A percentile compares a stretch with the other conserved stretches of the same genome.
Evolutionary conservation across 2,329 filamentous ascomycete genomes (phyloP).

Genomic region (Phaeosphaeriaceae sp.): DNA sequence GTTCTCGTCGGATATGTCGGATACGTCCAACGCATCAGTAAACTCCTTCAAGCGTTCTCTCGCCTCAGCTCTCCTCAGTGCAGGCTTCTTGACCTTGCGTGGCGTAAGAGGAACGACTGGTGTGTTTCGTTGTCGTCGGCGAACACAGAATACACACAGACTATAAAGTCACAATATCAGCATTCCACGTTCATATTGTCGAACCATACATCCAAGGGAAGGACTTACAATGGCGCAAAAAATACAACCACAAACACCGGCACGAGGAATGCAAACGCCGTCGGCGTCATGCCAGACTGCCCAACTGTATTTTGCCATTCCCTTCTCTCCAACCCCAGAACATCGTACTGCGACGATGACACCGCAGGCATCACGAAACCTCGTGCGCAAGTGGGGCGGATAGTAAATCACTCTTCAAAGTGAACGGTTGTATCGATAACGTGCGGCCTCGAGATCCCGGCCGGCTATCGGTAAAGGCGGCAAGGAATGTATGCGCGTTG

Average conservation of each 20-base stretch:
- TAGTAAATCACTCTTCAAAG: background rate
- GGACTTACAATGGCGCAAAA: conserved; percentile 37
- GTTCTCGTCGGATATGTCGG: conserved; percentile 4
- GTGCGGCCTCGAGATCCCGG: background rate
- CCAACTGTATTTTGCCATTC: conserved; percentile 26
- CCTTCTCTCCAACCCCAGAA: conserved; percentile 11
- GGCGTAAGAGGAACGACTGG: conserved; percentile 2
- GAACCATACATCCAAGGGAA: too few relatives aligned
- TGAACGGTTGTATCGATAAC: background rate
- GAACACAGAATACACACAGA: conserved; percentile 30
- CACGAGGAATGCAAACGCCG: conserved; percentile 37
- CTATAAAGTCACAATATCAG: conserved; percentile 9
- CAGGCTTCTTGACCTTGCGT: conserved; percentile 21
- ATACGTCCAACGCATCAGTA: conserved; percentile 24
- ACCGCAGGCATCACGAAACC: conserved; percentile 17
- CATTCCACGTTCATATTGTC: too few relatives aligned
- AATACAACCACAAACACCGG: conserved; percentile 38
- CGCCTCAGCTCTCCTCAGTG: conserved; percentile 27
- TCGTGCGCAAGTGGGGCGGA: background rate
- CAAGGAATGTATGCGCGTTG: background rate
- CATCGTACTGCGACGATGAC: background rate
- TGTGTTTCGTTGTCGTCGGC: conserved; percentile 16
- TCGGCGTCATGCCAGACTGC: conserved; percentile 32
- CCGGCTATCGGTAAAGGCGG: background rate
- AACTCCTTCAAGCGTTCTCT: conserved; percentile 29